phyloP scores from a whole-genome alignment of 805 yeast species.

The Cyberlindnera euphorbiae region DNA sequence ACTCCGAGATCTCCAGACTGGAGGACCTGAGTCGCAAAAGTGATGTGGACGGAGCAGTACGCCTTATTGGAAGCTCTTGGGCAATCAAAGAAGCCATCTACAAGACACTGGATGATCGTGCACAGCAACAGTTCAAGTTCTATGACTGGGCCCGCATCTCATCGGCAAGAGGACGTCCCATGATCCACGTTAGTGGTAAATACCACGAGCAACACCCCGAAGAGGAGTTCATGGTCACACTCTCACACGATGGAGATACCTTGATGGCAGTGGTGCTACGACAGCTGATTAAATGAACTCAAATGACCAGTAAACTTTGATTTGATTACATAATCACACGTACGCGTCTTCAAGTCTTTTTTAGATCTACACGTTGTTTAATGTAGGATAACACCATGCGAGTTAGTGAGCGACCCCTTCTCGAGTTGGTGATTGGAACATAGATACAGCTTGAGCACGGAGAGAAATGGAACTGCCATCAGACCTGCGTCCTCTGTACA shows the following conservation, averaged over 20 bases:
- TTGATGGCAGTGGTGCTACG: slow-evolving; percentile 54
- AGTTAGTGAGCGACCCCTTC: too few species aligned
- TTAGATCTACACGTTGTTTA: too few species aligned
- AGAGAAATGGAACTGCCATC: slow-evolving; percentile 33
- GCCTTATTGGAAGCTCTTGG: slow-evolving; percentile 57
- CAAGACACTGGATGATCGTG: slow-evolving; percentile 46
- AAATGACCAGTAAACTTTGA: too few species aligned
- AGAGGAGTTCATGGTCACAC: slow-evolving; percentile 48
- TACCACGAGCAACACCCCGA: slow-evolving; percentile 23
- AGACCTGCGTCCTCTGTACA: slow-evolving; percentile 48
- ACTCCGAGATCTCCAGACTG: slow-evolving; percentile 36
- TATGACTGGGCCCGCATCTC: slow-evolving; percentile 52
- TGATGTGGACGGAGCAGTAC: slow-evolving; percentile 27
- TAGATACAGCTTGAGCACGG: too few species aligned
- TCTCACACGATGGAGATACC: slow-evolving; percentile 64
- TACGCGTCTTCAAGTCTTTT: too few species aligned
- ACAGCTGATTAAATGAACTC: slow-evolving; percentile 16
- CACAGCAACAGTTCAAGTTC: slow-evolving; percentile 52
- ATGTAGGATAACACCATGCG: too few species aligned
- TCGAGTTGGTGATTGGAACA: too few species aligned
- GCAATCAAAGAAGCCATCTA: slow-evolving; percentile 71
- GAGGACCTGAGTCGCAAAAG: slow-evolving; percentile 10
- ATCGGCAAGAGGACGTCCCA: slow-evolving; percentile 40
- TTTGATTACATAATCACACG: too few species aligned
- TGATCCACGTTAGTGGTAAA: slow-evolving; percentile 29